Conservation (phyloP, 495 filamentous ascomycete genomes). For the Melanomma pulvis-pyrius region DNA sequence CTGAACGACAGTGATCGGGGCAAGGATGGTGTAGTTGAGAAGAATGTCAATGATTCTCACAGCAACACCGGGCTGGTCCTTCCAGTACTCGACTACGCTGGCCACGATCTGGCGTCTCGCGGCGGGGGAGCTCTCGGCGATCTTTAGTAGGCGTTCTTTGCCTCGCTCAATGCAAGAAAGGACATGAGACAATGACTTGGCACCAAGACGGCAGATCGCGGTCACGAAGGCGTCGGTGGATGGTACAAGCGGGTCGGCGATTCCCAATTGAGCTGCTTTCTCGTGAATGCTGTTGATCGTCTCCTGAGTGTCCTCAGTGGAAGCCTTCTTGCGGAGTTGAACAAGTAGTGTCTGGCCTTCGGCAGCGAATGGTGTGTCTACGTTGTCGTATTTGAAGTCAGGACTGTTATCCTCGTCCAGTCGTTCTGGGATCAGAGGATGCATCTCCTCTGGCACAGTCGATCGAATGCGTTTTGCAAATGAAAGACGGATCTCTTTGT, state of each 20-base stretch:
- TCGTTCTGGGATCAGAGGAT: constrained; percentile 75
- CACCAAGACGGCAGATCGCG: constrained; percentile 85
- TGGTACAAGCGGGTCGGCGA: constrained; percentile 72
- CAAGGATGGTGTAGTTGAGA: constrained; percentile 94
- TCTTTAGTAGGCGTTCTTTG: constrained; percentile 83
- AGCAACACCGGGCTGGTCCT: constrained; percentile 86
- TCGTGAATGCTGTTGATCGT: constrained; percentile 76
- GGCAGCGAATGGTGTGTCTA: constrained; percentile 76
- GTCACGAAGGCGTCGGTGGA: constrained; percentile 94
- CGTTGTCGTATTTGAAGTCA: constrained; percentile 82
- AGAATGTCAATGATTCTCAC: constrained; percentile 95
- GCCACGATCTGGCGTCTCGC: constrained; percentile 86
- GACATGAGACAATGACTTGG: constrained; percentile 94
- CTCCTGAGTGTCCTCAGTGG: constrained; percentile 77
- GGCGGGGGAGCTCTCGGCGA: constrained; percentile 69
- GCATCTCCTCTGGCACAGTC: constrained; percentile 84
- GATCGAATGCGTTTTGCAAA: constrained; percentile 96
- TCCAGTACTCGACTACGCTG: constrained; percentile 91
- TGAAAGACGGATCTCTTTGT: constrained; percentile 95
- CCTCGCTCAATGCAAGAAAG: constrained; percentile 94
- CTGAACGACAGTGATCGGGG: constrained; percentile 76
- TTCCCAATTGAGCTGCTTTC: constrained; percentile 65
- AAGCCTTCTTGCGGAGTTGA: constrained; percentile 79
- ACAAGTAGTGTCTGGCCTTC: constrained; percentile 78
- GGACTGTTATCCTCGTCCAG: constrained; percentile 88